Percentiles rank a stretch among this genome's conserved stretches.
Evolutionary conservation across 495 filamentous ascomycete genomes (phyloP).

Genomic region (Penicillium goetzii): DNA sequence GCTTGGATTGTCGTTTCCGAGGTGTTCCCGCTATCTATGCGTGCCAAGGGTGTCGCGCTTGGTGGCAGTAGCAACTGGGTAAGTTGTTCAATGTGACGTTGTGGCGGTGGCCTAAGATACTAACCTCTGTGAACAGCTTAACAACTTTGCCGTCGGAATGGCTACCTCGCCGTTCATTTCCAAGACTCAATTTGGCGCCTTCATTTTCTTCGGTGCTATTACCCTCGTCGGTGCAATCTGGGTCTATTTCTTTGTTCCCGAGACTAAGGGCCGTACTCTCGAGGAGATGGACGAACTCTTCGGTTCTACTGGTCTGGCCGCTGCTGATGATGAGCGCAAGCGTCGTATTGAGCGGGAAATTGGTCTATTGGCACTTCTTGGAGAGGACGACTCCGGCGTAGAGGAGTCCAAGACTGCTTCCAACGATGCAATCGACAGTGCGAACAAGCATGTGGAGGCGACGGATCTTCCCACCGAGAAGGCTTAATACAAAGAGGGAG

Average conservation of each 20-base stretch:
- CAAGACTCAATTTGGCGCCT: constrained; percentile 14
- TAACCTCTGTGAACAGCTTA: background rate
- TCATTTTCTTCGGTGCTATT: constrained; percentile 15
- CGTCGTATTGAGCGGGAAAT: constrained; percentile 9
- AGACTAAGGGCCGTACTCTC: constrained; percentile 15
- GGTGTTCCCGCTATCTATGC: constrained; percentile 16
- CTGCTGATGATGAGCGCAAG: constrained; percentile 10
- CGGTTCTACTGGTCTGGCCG: constrained; percentile 6
- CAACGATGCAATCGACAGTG: constrained; percentile 1
- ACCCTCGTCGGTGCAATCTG: constrained; percentile 4
- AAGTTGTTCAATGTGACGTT: background rate
- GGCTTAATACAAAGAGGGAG: background rate
- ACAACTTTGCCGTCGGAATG: constrained; percentile 14
- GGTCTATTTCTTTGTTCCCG: constrained; percentile 15
- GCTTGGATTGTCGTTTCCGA: constrained; percentile 23
- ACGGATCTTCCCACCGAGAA: constrained; percentile 1
- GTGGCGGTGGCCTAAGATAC: background rate
- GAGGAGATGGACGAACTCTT: constrained; percentile 23
- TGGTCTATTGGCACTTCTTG: constrained; percentile 6
- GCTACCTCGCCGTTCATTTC: constrained; percentile 7
- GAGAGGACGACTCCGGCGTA: background rate
- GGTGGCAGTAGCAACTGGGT: constrained; percentile 14
- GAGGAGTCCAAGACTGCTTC: constrained; percentile 3
- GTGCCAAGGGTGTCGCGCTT: constrained; percentile 13
- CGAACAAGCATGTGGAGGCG: background rate